Percentiles rank a stretch among this genome's conserved stretches.
These are phyloP conservation scores for Raffaelea ambrosiae DNA, from an alignment of 2,329 filamentous ascomycete genomes.

Conservation along the genomic window DNA sequence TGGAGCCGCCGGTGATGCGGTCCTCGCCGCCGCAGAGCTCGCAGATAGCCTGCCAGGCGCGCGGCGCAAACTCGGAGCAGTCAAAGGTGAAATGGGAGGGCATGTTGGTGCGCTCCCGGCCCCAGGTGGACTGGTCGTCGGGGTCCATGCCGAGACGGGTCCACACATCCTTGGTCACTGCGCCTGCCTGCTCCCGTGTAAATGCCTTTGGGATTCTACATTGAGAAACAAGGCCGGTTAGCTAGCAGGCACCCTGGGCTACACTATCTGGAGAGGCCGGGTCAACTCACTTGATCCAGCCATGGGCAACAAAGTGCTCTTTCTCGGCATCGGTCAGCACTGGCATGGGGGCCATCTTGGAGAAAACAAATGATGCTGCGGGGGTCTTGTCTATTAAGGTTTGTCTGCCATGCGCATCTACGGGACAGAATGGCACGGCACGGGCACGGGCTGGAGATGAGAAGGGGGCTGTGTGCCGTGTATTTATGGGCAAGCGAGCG, in stretches of 20 bases:
- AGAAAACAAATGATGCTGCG: no score
- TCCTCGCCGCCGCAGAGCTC: conserved; percentile 58
- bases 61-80: conserved; percentile 49
- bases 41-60: conserved; percentile 58
- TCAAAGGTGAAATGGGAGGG: conserved; percentile 47
- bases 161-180: conserved; percentile 43
- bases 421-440: no score
- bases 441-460: no score
- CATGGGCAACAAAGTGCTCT: conserved; percentile 30
- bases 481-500: no score
- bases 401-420: neutral
- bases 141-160: conserved; percentile 56
- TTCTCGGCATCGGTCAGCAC: conserved; percentile 29
- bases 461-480: no score
- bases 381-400: no score
- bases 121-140: conserved; percentile 57
- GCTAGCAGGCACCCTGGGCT: neutral
- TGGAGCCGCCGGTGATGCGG: conserved; percentile 35
- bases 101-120: conserved; percentile 55
- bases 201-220: conserved; percentile 25
- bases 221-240: neutral
- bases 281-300: conserved; percentile 28
- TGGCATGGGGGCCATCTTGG: neutral
- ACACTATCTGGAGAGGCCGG: neutral
- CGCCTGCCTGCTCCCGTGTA: conserved; percentile 26